Evolutionary conservation across 2,329 filamentous ascomycete species (phyloP), one percentile per base, ranked within the genome.

Genomic region (Ilyonectria mors-panacis): DNA sequence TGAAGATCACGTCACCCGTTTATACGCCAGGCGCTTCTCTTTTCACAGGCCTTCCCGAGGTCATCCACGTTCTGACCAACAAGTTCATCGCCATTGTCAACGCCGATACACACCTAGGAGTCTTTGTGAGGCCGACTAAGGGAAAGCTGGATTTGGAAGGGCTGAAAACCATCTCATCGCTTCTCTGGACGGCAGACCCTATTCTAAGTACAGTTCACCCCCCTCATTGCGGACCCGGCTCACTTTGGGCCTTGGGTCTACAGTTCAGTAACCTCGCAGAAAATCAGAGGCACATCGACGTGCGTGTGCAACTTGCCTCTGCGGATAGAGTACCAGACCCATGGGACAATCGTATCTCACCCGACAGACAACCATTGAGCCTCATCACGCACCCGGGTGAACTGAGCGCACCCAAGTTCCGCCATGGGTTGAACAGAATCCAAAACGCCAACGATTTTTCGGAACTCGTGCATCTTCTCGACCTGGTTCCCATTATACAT

Each of bases 161-260:
- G 7, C 30, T 69, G 9, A 72, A 71, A 15, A 48, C 23, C 4
- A 60, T 66, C 9, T 33, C 48, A 33, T 59, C 70, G 6, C 44
- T 74, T 17, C 33, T 74, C 10, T 74, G 71, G 70, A 39, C 59
- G 6, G 17, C 55, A 7, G 70, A 72, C 15, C 70, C 71, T 51
- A 61, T 66, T 4, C 37, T 72, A 37, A 45, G 21, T 15, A 53
- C 64, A 8, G 23, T 74, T 6, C 70, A 70, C 26, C 65, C 71
- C 33, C 21, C 55, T 33, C 68, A 73, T 26, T 74, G 71, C 33
- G 70, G 68, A 3, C 65, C 70, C 8, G 55, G 56, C 15, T 72
- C 72, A 33, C 61, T 66, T 8, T 13, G 15, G 35, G 70, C 65
- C 9, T 59, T 73, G 6, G 72, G 72, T n/a, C 45, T 74, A 0